These are phyloP conservation scores for Rhodomyrtus psidioides DNA, from an alignment of 441 rosid species.

Conservation along the genomic window DNA sequence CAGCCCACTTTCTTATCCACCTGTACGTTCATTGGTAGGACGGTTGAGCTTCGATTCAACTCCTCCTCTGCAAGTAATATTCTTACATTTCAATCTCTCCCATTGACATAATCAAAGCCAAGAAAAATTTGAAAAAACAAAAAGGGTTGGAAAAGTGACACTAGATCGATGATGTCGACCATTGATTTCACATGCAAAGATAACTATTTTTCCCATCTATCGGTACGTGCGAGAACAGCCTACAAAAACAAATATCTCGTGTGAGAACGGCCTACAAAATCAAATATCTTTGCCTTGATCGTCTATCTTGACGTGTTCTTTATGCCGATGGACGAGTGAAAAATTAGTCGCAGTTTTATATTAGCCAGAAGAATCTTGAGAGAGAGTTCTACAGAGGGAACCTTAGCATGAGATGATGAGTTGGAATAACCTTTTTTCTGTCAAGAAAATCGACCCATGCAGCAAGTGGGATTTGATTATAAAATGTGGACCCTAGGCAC, in stretches of 20 bases:
- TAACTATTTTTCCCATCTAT: not conserved
- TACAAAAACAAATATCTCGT: not conserved
- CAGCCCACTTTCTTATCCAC: slow-evolving; percentile 3
- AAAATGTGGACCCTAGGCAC: slow-evolving; percentile 25
- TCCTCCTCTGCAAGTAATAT: not conserved
- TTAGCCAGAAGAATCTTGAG: not conserved
- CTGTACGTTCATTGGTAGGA: slow-evolving; percentile 31
- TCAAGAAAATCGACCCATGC: not conserved
- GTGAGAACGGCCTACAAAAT: not conserved
- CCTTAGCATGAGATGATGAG: not conserved
- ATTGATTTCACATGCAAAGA: not conserved
- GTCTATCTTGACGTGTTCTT: not conserved
- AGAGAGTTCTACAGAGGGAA: not conserved
- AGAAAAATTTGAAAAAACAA: not conserved
- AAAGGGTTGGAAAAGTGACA: not conserved
- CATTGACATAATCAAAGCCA: not conserved
- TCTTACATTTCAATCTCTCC: not conserved
- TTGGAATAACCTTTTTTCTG: not conserved
- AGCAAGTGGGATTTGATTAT: slow-evolving; percentile 12
- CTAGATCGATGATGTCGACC: not conserved
- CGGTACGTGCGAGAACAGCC: not conserved
- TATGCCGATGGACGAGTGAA: not conserved
- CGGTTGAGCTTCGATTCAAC: slow-evolving; percentile 15
- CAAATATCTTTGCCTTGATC: not conserved
- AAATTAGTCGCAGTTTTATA: not conserved